These are phyloP conservation scores for Magnaporthiopsis rhizophila DNA, from an alignment of 2,329 filamentous ascomycete genomes.

Conservation along the genomic window DNA sequence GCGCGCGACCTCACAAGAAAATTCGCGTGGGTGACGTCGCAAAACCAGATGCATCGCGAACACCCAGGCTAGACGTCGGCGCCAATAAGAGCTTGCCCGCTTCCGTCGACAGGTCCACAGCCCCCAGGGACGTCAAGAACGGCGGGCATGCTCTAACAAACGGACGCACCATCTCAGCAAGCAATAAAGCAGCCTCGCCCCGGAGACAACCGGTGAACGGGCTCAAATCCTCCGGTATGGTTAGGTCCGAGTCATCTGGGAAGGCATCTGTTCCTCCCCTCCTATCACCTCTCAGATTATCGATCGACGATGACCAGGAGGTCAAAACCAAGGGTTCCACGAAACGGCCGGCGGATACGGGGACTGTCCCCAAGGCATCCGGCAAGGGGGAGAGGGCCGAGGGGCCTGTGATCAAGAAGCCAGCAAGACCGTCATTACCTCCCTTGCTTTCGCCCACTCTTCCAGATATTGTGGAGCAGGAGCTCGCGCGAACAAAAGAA, in stretches of 20 bases:
- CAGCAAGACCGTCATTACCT: constrained; percentile 28
- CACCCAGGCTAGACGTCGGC: neutral
- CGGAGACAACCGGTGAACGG: constrained; percentile 29
- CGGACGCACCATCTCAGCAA: constrained; percentile 4
- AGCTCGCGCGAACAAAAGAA: constrained; percentile 30
- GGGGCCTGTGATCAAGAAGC: constrained; percentile 27
- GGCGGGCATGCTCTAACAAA: neutral
- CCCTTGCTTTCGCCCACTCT: constrained; percentile 48
- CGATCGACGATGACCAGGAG: constrained; percentile 30
- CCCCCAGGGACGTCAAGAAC: constrained; percentile 1
- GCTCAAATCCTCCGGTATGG: constrained; percentile 12
- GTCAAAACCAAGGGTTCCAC: constrained; percentile 15
- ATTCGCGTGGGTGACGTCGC: neutral
- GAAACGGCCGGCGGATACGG: constrained; percentile 26
- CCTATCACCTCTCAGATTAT: constrained; percentile 43
- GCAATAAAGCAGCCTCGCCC: constrained; percentile 7
- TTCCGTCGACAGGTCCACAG: neutral
- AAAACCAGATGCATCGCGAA: neutral
- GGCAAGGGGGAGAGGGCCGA: constrained; percentile 20
- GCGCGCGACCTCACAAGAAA: constrained; percentile 3
- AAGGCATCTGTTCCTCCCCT: constrained; percentile 40
- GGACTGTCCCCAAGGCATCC: constrained; percentile 17
- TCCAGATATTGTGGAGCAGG: constrained; percentile 42
- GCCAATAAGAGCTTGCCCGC: neutral
- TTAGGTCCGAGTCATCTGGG: constrained; percentile 22